These are phyloP conservation scores for Piloderma croceum DNA, from an alignment of 768 basidiomycete species.

Conservation along the genomic window DNA sequence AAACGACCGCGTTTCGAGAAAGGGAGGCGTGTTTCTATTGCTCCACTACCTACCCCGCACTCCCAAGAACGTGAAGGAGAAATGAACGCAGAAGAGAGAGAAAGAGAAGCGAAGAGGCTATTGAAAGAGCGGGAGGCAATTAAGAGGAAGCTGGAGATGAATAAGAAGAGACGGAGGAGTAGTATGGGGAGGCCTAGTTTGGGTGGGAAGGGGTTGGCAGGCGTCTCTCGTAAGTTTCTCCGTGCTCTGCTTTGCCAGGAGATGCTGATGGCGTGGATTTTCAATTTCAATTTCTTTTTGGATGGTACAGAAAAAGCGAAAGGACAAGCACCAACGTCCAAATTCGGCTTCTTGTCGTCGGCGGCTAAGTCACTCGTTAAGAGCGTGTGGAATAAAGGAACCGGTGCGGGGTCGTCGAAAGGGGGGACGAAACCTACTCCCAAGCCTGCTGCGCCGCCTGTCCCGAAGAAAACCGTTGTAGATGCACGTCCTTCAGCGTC, in stretches of 20 bases:
- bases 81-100: slow-evolving; percentile 25
- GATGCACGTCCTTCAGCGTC: slow-evolving; percentile 2
- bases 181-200: slow-evolving; percentile 29
- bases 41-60: slow-evolving; percentile 13
- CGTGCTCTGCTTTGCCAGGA: background rate
- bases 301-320: slow-evolving; percentile 24
- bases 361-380: slow-evolving; percentile 67
- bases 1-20: slow-evolving; percentile 40
- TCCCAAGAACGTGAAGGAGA: slow-evolving; percentile 6
- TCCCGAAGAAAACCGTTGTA: slow-evolving; percentile 2
- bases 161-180: slow-evolving; percentile 28
- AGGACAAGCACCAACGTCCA: slow-evolving; percentile 37
- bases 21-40: slow-evolving; percentile 32
- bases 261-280: slow-evolving; percentile 5
- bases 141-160: slow-evolving; percentile 58
- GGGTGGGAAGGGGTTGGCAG: slow-evolving; percentile 33
- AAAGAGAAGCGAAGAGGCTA: slow-evolving; percentile 32
- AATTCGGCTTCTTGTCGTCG: slow-evolving; percentile 64
- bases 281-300: slow-evolving; percentile 28
- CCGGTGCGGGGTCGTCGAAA: background rate
- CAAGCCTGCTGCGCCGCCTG: slow-evolving; percentile 15
- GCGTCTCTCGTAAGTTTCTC: slow-evolving; percentile 33
- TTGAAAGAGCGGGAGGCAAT: slow-evolving; percentile 55
- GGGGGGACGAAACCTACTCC: slow-evolving; percentile 28
- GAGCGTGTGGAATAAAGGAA: slow-evolving; percentile 68